Evolutionary conservation across 441 rosid genomes (phyloP), one percentile per base, ranked within the genome.

Genomic region (Pelargonium cotyledonis): DNA sequence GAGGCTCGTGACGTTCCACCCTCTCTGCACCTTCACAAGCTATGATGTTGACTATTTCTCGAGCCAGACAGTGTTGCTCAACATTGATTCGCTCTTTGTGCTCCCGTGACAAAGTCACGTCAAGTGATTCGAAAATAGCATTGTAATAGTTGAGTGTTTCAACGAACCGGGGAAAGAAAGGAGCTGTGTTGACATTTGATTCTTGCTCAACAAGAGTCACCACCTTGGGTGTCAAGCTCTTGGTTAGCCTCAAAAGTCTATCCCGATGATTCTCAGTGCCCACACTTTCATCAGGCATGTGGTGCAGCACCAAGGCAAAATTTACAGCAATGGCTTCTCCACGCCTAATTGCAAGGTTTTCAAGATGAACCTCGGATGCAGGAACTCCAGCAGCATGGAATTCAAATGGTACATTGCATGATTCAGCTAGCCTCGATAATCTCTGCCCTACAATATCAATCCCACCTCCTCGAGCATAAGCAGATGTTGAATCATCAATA

Each of bases 11-110:
- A 14, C 99, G 86, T 80, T 94, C 99, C 40, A 88, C 92, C 74
- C 97, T 89, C 65, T 94, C 99, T 3, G 79, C 70, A 44, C 99
- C 99, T 75, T 91, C 99, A 0, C 99, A 89, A 12, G 99, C 99
- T 65, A 91, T 75, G 31, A 94, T 77, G 82, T 91, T 94, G 80
- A 94, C 99, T 26, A 94, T 75, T 68, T 94, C 99, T 68, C 97
- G 77, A 26, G 99, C 99, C 65, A 94, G 87, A 73, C 99, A 91
- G 70, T 94, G 99, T 80, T 94, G 99, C 84, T 94, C 99, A 0
- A 89, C 89, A 15, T 80, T 85, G 77, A 94, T 79, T 67, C 99
- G 82, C 68, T 94, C 91, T 87, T 80, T 94, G 84, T 85, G 85
- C 47, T 89, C 87, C 74, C 99, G 84, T 3, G 95, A 88, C 2